Evolutionary conservation across 352 stramenopile species (phyloP).

Genomic region (Globisporangium cederbergense): DNA sequence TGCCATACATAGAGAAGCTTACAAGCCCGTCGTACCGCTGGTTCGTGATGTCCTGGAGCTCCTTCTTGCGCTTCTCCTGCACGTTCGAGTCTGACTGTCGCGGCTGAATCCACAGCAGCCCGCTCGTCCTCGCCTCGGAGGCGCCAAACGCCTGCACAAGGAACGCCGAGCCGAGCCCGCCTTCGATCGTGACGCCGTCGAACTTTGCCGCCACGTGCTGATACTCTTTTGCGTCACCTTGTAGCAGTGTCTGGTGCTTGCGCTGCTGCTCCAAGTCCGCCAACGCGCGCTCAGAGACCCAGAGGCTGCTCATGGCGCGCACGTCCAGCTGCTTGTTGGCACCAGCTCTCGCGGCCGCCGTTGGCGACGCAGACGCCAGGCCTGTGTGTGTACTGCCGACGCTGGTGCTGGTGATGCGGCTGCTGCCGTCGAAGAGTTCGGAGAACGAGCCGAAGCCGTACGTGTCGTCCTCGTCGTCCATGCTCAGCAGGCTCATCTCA

Average conservation of each 20-base stretch:
- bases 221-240: conserved; percentile 21
- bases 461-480: conserved; percentile 61
- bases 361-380: not conserved
- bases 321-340: conserved; percentile 36
- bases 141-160: conserved; percentile 17
- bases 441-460: conserved; percentile 71
- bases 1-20: not conserved
- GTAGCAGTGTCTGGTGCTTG: conserved; percentile 16
- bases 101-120: conserved; percentile 57
- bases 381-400: not conserved
- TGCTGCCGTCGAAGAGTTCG: conserved; percentile 43
- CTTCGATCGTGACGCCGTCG: conserved; percentile 44
- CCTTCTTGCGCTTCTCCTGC: conserved; percentile 41
- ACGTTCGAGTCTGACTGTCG: conserved; percentile 48
- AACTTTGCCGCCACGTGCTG: conserved; percentile 53
- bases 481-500: conserved; percentile 15
- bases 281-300: conserved; percentile 42
- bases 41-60: conserved; percentile 61
- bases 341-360: not conserved
- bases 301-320: conserved; percentile 37
- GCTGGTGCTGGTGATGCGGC: not conserved
- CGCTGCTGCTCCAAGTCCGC: conserved; percentile 33
- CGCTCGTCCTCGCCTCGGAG: conserved; percentile 18
- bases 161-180: conserved; percentile 37
- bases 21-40: conserved; percentile 10